phyloP scores from a whole-genome alignment of 148 eudicot species.

The Gaultheria prostrata region DNA sequence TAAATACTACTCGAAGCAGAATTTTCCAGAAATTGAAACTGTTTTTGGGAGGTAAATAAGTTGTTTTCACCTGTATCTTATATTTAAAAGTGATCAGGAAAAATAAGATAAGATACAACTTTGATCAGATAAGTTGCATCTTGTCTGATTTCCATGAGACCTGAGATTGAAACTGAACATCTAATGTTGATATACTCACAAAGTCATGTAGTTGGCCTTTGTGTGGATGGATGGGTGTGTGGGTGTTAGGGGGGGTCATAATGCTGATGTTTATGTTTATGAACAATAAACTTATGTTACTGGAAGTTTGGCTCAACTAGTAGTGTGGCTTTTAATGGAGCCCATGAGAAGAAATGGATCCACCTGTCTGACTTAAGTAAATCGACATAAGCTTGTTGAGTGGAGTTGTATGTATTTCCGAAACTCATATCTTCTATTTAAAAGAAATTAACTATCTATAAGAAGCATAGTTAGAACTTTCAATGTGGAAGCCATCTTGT shows the following conservation, averaged over 20 bases:
- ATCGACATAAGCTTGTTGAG: neutral
- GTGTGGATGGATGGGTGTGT: neutral
- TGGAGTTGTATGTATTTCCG: neutral
- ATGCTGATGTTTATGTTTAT: neutral
- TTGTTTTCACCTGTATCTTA: conserved; percentile 4
- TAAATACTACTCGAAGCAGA: neutral
- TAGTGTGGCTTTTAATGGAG: neutral
- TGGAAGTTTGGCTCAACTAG: neutral
- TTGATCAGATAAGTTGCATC: neutral
- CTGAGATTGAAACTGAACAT: neutral
- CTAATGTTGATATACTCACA: neutral
- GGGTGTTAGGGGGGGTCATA: too few species aligned
- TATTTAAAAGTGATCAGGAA: neutral
- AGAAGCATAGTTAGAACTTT: neutral
- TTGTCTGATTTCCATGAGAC: neutral
- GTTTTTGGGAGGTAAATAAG: neutral
- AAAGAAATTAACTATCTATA: neutral
- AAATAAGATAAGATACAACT: neutral
- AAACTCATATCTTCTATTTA: neutral
- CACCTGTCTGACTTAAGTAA: neutral
- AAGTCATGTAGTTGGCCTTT: neutral
- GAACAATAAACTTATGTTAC: neutral
- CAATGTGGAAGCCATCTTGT: neutral
- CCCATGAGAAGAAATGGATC: neutral
- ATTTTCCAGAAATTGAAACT: neutral